Conservation (phyloP, 78 protist genomes). For the slime mould (Dictyostelium discoideum) region DNA sequence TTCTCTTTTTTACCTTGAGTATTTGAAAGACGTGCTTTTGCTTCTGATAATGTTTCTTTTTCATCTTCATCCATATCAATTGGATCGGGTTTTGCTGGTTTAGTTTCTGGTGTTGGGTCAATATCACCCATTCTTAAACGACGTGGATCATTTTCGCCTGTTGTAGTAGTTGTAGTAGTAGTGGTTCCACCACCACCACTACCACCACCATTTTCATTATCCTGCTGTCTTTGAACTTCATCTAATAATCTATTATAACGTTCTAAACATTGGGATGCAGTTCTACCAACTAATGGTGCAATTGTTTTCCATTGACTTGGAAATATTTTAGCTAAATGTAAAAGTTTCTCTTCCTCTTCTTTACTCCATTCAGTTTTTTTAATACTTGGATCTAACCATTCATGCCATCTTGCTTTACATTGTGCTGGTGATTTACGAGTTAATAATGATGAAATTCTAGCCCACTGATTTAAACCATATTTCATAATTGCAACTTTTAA, state of each 20-base stretch:
- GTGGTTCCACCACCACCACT: not conserved
- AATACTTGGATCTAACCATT: slow-evolving; percentile 99
- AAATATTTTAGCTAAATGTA: slow-evolving; percentile 98
- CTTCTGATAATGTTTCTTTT: slow-evolving; percentile 98
- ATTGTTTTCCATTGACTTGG: slow-evolving; percentile 99
- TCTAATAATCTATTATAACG: slow-evolving; percentile 97
- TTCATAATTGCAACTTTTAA: slow-evolving; percentile 99
- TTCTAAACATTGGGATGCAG: slow-evolving; percentile 98
- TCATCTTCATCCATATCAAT: slow-evolving; percentile 99
- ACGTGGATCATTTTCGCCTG: slow-evolving; percentile 93
- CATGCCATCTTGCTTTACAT: slow-evolving; percentile 99
- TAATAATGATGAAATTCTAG: slow-evolving; percentile 97
- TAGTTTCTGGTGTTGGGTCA: slow-evolving; percentile 98
- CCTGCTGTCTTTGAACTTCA: slow-evolving; percentile 39
- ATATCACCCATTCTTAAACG: slow-evolving; percentile 96
- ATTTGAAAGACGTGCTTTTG: slow-evolving; percentile 99
- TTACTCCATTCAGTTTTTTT: slow-evolving; percentile 99
- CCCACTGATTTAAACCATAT: slow-evolving; percentile 98
- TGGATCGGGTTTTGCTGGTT: slow-evolving; percentile 99
- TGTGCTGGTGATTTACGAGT: slow-evolving; percentile 98
- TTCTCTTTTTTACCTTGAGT: slow-evolving; percentile 99
- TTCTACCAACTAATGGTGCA: slow-evolving; percentile 98
- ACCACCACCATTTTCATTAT: not conserved
- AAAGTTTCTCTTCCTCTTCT: slow-evolving; percentile 99
- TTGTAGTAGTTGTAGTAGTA: not conserved